A percentile compares a stretch with the other conserved stretches of the same genome.
Evolutionary conservation across 2,329 filamentous ascomycete genomes (phyloP).

Genomic region (Corinectria fuckeliana): DNA sequence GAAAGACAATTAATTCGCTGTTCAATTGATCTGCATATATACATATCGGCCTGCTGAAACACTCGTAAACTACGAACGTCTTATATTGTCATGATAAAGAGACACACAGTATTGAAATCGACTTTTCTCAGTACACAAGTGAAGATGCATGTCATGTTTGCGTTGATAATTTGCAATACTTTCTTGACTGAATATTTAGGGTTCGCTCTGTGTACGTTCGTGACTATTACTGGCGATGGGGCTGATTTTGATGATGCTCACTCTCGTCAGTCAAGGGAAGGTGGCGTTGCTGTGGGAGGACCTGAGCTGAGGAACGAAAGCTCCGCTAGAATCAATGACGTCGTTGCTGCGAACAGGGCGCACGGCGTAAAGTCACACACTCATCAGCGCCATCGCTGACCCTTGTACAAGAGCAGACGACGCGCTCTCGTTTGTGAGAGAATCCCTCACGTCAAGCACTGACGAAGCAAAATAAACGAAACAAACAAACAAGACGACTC

Average conservation of each 20-base stretch:
- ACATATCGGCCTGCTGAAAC: too few species aligned
- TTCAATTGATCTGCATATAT: too few species aligned
- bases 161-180: background rate
- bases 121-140: too few species aligned
- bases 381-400: background rate
- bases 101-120: too few species aligned
- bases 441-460: background rate
- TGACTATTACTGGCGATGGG: background rate
- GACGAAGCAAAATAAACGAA: too few species aligned
- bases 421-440: background rate
- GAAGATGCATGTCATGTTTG: too few species aligned
- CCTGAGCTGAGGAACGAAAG: constrained; percentile 4
- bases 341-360: background rate
- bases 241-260: background rate
- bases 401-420: background rate
- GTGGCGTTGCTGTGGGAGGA: background rate
- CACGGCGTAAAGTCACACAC: background rate
- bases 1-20: too few species aligned
- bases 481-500: too few species aligned
- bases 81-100: too few species aligned
- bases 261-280: background rate
- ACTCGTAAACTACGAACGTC: too few species aligned
- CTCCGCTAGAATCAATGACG: constrained; percentile 14
- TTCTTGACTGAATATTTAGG: background rate
- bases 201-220: background rate